Evolutionary conservation across 2,329 filamentous ascomycete genomes (phyloP), one percentile per base, ranked within the genome.

Genomic region (Fusarium sterilihyphosum): DNA sequence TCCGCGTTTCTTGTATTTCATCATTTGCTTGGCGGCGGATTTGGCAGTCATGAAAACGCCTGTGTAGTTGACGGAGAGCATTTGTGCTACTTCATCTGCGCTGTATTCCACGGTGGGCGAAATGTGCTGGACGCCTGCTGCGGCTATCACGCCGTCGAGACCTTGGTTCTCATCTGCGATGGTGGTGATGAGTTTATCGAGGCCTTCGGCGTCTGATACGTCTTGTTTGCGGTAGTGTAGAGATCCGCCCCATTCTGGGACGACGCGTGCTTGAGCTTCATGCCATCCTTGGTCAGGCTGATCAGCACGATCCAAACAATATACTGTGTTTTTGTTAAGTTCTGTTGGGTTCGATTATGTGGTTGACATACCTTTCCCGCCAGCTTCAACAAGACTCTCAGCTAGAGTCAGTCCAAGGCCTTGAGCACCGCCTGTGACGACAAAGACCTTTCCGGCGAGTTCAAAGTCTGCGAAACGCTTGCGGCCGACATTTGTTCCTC

Each of bases 1-100:
- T 1, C 91, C 91, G 9, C 85, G 83, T 26, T 83, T 86, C 63
- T 89, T 86, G 43, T 89, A 85, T 60, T 87, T 86, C n/a, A 91
- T 84, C 88, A 93, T 91, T 80, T 96, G 92, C 60, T 91, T 88
- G 35, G 95, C 95, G 17, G 94, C 93, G 24, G 94, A 94, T 85
- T 96, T 94, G 38, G 95, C 94, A 71, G 94, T 97, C 88, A 95
- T 90, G 84, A 94, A 93, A 33, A 89, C 91, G 17, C 95, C 95
- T 14, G 91, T 96, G 77, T 97, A 88, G 83, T 98, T 96, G 78
- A 96, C 92, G 77, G 93, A 90, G 82, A 97, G 88, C 86, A 97
- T 94, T 82, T 91, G 89, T 81, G 94, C 91, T 80, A 91, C 90
- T 80, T 94, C 93, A 78, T 92, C 87, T 26, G 93, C 90, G 31